phyloP scores from a whole-genome alignment of 345 rosid genomes.

The Corymbia maculata region DNA sequence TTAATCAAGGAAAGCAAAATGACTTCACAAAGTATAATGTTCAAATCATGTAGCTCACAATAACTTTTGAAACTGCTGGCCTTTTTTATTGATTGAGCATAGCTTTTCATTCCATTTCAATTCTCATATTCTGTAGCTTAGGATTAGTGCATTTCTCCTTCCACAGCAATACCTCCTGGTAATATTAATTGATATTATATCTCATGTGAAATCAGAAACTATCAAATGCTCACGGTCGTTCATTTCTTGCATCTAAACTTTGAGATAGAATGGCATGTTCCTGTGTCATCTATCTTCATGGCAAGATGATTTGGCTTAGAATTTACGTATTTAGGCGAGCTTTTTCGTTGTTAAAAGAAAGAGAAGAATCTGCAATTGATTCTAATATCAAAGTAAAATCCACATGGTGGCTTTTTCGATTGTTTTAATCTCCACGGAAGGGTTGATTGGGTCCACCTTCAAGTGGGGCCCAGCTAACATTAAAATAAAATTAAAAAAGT shows the following conservation, averaged over 20 bases:
- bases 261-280: not conserved
- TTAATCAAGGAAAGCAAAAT: not conserved
- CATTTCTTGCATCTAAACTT: not conserved
- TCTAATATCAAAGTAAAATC: not conserved
- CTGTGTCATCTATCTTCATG: not conserved
- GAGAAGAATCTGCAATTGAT: not conserved
- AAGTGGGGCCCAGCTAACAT: too few relatives aligned
- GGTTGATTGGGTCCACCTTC: too few relatives aligned
- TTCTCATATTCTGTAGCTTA: not conserved
- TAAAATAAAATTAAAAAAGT: too few relatives aligned
- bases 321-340: not conserved
- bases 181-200: too few relatives aligned
- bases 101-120: not conserved
- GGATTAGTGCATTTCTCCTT: not conserved
- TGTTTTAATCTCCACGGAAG: too few relatives aligned
- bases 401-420: not conserved
- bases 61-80: not conserved
- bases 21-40: not conserved
- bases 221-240: not conserved
- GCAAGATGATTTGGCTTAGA: not conserved
- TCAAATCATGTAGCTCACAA: not conserved
- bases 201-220: not conserved
- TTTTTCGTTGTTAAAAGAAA: not conserved
- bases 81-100: not conserved
- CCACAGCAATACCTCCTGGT: rapidly evolving